A percentile compares a stretch with the other conserved stretches of the same genome.
phyloP scores from a whole-genome alignment of 2,329 filamentous ascomycete species.

The Aschersonia sp. region DNA sequence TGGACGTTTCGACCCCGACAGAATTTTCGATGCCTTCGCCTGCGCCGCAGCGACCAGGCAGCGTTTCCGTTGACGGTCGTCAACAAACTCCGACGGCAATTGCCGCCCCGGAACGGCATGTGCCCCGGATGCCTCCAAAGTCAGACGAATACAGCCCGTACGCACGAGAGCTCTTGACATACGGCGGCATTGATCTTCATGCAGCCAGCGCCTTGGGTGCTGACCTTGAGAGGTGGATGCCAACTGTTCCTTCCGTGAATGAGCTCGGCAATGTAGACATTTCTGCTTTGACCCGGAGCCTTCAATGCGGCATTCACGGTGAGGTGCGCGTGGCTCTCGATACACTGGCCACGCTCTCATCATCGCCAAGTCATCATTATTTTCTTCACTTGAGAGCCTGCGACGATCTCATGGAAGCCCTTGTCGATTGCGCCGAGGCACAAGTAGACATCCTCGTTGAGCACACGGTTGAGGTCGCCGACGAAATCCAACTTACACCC shows the following conservation, averaged over 20 bases:
- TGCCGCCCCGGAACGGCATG: constrained; percentile 13
- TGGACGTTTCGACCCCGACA: constrained; percentile 22
- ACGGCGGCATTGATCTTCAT: constrained; percentile 59
- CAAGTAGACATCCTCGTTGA: constrained; percentile 76
- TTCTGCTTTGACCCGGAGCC: constrained; percentile 71
- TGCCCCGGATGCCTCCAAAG: constrained; percentile 26
- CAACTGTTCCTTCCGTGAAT: constrained; percentile 56
- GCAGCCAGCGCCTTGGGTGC: constrained; percentile 49
- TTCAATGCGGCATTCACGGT: constrained; percentile 78
- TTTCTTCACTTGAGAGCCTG: constrained; percentile 56
- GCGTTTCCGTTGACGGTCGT: constrained; percentile 22
- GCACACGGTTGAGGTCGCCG: constrained; percentile 70
- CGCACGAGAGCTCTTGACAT: constrained; percentile 38
- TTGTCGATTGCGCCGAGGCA: constrained; percentile 83
- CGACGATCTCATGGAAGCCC: constrained; percentile 75
- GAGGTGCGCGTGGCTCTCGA: constrained; percentile 88
- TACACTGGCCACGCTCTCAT: constrained; percentile 53
- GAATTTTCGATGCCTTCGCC: constrained; percentile 34
- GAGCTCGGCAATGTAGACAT: constrained; percentile 86
- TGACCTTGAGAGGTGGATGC: constrained; percentile 53
- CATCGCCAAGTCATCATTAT: constrained; percentile 49
- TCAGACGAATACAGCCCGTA: constrained; percentile 41
- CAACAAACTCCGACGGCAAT: constrained; percentile 8
- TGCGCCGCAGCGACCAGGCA: constrained; percentile 23
- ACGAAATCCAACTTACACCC: constrained; percentile 65